These are phyloP conservation scores for Euclidium syriacum DNA, from an alignment of 345 rosid species.

Conservation along the genomic window DNA sequence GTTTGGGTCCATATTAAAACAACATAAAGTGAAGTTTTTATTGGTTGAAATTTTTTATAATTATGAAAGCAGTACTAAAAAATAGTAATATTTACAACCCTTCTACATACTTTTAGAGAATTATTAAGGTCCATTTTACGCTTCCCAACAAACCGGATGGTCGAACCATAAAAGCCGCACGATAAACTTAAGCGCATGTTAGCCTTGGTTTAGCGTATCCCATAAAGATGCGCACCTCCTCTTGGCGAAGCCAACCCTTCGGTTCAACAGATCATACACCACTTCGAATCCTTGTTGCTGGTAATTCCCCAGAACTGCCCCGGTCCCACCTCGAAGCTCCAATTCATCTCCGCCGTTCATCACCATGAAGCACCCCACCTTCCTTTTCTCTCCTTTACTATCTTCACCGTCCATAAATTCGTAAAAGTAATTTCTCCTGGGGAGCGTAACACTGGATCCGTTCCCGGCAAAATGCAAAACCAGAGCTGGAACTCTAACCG, in stretches of 20 bases:
- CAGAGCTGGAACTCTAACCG: constrained; percentile 45
- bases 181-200: constrained; percentile 5
- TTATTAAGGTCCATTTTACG: neutral
- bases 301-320: constrained; percentile 71
- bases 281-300: constrained; percentile 98
- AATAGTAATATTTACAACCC: neutral
- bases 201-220: constrained; percentile 54
- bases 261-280: constrained; percentile 74
- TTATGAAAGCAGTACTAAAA: too few species aligned
- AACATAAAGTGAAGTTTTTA: too few species aligned
- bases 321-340: constrained; percentile 77
- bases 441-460: constrained; percentile 65
- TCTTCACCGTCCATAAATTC: constrained; percentile 65
- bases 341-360: constrained; percentile 87
- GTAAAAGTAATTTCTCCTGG: constrained; percentile 71
- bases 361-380: constrained; percentile 80
- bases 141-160: neutral
- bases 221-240: constrained; percentile 82
- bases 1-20: neutral
- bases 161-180: neutral
- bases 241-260: constrained; percentile 76
- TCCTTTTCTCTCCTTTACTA: constrained; percentile 41
- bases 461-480: constrained; percentile 67
- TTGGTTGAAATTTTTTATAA: too few species aligned
- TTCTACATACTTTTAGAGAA: neutral